Percentiles rank a stretch among this genome's conserved stretches.
Conservation (phyloP, 305 asterid genomes). For the Fraxinus velutina region DNA sequence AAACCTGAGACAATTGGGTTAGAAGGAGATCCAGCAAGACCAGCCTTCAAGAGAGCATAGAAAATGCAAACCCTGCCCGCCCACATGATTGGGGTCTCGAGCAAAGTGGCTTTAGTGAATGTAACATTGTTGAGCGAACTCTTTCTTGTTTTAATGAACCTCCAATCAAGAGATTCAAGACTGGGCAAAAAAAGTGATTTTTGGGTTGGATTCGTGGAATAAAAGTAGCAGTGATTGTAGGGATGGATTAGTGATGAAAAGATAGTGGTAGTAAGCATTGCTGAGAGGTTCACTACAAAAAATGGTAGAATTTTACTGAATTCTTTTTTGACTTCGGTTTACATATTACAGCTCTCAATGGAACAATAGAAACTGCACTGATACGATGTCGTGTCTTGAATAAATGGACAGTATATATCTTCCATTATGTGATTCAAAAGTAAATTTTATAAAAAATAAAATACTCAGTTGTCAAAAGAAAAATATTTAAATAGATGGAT, state of each 20-base stretch:
- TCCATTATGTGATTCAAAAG: not conserved
- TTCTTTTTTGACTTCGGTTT: not conserved
- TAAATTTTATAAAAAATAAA: no score
- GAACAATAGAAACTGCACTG: not conserved
- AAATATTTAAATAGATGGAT: not conserved
- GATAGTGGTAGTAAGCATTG: constrained; percentile 48
- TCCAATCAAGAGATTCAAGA: constrained; percentile 26
- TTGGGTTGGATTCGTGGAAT: constrained; percentile 35
- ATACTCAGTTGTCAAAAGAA: not conserved
- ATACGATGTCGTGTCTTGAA: not conserved
- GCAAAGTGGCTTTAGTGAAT: constrained; percentile 44
- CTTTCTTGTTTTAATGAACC: constrained; percentile 34
- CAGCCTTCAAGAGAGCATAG: constrained; percentile 83
- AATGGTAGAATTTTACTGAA: not conserved
- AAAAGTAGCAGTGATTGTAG: constrained; percentile 16
- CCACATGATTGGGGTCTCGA: constrained; percentile 79
- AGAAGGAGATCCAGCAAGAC: constrained; percentile 88
- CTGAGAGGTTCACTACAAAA: not conserved
- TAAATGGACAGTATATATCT: not conserved
- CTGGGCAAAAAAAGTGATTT: constrained; percentile 51
- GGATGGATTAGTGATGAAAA: constrained; percentile 14
- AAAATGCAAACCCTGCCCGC: constrained; percentile 83
- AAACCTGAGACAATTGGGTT: constrained; percentile 75
- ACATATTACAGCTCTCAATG: not conserved
- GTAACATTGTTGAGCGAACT: constrained; percentile 20